Evolutionary conservation across 192 early-diverging fungal genomes (phyloP), one percentile per base, ranked within the genome.

Genomic region (Backusella tuberculispora): DNA sequence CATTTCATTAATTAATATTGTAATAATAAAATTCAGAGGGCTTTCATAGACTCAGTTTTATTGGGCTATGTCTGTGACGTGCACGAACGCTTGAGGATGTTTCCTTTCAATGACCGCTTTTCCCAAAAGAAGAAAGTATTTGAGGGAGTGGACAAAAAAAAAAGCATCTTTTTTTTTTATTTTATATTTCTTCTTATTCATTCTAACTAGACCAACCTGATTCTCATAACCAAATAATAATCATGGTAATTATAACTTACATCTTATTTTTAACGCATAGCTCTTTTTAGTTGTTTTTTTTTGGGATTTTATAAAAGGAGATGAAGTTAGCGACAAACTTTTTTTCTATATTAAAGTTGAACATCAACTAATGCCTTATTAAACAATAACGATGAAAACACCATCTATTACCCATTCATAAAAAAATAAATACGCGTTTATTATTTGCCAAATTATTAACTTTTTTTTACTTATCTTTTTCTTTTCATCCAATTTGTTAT

Each of bases 21-120:
- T 10, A 9, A 0, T 43, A 17, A 50, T 26, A 24, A 60, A 60
- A 60, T 60, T 60, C 26, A 24, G 53, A 60, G 21, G 17, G 10
- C 7, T 60, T 24, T 60, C 53, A 60, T 26, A 60, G 53, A 10
- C 53, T 26, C 21, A 60, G 53, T 12, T 5, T 26, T 26, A 60
- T 60, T 60, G 53, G 53, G 53, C 53, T 21, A 17, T 60, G 45
- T 26, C 53, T 60, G 53, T 60, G 53, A 60, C 53, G 53, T 60
- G 53, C 53, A 60, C 53, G 53, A 60, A 24, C 24, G 53, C 53
- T 60, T 60, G 53, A 60, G 53, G 53, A 60, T 60, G 9, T 46
- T 50, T 60, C 53, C 53, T 60, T 60, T 60, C 53, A 60, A 60
- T 60, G 53, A 60, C 53, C 53, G 53, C 53, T 24, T 60, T 34